phyloP scores from a whole-genome alignment of 352 stramenopile genomes.

The Globisporangium middletonii region DNA sequence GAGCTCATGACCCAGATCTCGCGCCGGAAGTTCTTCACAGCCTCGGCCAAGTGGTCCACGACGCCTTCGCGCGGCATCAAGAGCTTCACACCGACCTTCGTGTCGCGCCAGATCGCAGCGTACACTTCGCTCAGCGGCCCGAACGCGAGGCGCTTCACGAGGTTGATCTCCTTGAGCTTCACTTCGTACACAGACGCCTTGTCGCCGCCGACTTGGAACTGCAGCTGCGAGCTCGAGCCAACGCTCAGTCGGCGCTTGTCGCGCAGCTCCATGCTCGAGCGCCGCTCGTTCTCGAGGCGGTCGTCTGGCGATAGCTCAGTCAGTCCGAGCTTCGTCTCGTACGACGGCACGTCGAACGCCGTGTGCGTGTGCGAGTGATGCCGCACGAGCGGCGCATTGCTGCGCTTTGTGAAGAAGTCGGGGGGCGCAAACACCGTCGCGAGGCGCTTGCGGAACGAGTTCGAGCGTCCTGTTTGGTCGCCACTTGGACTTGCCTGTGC shows the following conservation, averaged over 20 bases:
- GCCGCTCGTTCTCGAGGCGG: conserved; percentile 55
- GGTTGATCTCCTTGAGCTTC: conserved; percentile 66
- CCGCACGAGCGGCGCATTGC: conserved; percentile 2
- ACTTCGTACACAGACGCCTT: conserved; percentile 73
- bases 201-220: conserved; percentile 69
- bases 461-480: conserved; percentile 2
- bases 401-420: conserved; percentile 5
- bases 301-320: conserved; percentile 45
- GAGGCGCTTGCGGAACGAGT: conserved; percentile 19
- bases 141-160: conserved; percentile 70
- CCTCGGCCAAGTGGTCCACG: conserved; percentile 61
- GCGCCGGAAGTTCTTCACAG: conserved; percentile 71
- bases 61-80: conserved; percentile 66
- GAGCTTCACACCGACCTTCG: conserved; percentile 71
- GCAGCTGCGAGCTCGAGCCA: conserved; percentile 43
- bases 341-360: conserved; percentile 56
- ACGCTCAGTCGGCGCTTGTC: conserved; percentile 61
- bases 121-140: conserved; percentile 71
- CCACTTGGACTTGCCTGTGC: too few species aligned
- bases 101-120: conserved; percentile 69
- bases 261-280: conserved; percentile 42
- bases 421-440: background rate
- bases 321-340: conserved; percentile 46
- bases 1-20: conserved; percentile 81
- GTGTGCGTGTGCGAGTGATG: conserved; percentile 23